A percentile compares a stretch with the other conserved stretches of the same genome.
These are phyloP conservation scores for Aspergillus thermomutatus DNA, from an alignment of 2,329 filamentous ascomycete species.

Conservation along the genomic window DNA sequence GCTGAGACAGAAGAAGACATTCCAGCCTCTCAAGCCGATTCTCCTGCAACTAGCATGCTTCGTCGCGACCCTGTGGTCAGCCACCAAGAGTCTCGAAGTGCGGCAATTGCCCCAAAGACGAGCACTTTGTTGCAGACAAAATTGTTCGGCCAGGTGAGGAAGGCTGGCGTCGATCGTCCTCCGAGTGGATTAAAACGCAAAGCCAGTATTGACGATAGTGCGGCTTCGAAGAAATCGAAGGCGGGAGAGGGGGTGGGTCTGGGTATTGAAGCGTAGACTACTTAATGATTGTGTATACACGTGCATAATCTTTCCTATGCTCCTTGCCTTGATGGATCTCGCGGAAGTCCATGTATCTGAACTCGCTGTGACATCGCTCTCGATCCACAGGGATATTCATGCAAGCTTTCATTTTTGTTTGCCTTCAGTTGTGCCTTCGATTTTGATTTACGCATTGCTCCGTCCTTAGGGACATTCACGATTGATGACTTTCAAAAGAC, in stretches of 20 bases:
- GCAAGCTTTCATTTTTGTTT: neutral
- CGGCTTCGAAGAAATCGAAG: constrained; percentile 49
- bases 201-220: constrained; percentile 34
- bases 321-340: constrained; percentile 12
- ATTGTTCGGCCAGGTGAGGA: constrained; percentile 61
- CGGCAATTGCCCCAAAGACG: constrained; percentile 39
- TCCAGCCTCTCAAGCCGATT: constrained; percentile 72
- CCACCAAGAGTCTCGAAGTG: constrained; percentile 33
- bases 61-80: constrained; percentile 52
- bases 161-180: constrained; percentile 45
- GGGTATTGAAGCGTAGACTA: constrained; percentile 49
- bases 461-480: constrained; percentile 9
- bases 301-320: constrained; percentile 24
- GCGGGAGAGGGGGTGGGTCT: constrained; percentile 51
- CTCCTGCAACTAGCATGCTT: constrained; percentile 71
- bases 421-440: constrained; percentile 5
- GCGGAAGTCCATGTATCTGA: neutral
- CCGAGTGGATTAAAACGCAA: constrained; percentile 36
- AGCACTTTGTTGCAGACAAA: constrained; percentile 58
- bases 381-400: constrained; percentile 5
- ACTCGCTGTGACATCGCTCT: neutral
- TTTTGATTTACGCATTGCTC: constrained; percentile 2
- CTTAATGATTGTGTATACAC: constrained; percentile 16
- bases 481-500: constrained; percentile 19
- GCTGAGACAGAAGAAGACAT: constrained; percentile 62